Base-by-base conservation (phyloP, 2,329 filamentous ascomycete genomes). In the Teratosphaeria zuluensis region DNA sequence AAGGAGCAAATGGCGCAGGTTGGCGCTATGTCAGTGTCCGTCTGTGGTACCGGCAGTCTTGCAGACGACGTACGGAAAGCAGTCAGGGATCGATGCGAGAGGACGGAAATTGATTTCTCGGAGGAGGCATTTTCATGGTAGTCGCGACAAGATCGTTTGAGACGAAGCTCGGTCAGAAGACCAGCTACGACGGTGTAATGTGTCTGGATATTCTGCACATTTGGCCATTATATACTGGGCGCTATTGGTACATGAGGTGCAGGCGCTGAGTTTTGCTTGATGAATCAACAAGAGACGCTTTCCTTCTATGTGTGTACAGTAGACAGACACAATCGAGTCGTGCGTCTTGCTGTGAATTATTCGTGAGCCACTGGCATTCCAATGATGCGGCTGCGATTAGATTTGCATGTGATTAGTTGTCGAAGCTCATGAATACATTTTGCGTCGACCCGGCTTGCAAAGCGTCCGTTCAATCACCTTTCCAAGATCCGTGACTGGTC, bases 11-110 rank as follows among this genome's bases (percentile, higher is more conserved):
- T 86, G 67, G 84, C 88, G 67, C 89, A 94, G 72, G 78, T 90
- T 57, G 94, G 94, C 8, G 90, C 92, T 55, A 95, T 96, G 84
- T 89, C 84, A 24, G 90, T 97, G 52, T 87, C 86, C 16, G 88
- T 90, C 2, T 92, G 88, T 67, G 89, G 89, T 14, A 86, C 86
- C 3, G 88, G 88, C 56, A 80, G 82, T 11, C 76, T 92, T 56
- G 87, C 85, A 62, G 88, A 92, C 66, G 88, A 91, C 73, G 87
- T 92, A 48, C 78, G 88, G 56, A 77, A 79, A 56, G 85, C 85
- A 12, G 85, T 88, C 53, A 80, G 88, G 60, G 78, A 78, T 56
- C 80, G 84, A 65, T 84, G 89, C 70, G 79, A 84, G 63, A 74
- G 79, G 53, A 84, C 83, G 63, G 83, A 84, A 60, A 84, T 92